A percentile compares a stretch with the other conserved stretches of the same genome.
phyloP scores from a whole-genome alignment of 495 filamentous ascomycete genomes.

The Podospora didyma region DNA sequence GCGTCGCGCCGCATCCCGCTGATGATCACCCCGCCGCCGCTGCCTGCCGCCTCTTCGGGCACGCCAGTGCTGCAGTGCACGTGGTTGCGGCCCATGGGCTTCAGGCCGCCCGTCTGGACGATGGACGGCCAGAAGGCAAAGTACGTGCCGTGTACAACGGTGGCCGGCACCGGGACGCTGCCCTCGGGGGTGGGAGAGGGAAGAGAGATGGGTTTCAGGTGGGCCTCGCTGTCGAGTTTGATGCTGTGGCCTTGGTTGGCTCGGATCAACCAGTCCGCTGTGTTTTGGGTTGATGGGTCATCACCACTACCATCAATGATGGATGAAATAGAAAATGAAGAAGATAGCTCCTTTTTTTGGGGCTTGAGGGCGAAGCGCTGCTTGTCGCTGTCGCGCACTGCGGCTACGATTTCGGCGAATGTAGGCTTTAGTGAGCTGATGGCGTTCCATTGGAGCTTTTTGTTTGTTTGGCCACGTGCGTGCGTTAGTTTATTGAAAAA shows the following conservation, averaged over 20 bases:
- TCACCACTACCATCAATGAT: too few relatives aligned
- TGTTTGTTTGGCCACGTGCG: too few relatives aligned
- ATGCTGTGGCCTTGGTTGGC: slow-evolving; percentile 90
- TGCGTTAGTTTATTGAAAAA: too few relatives aligned
- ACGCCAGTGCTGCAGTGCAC: slow-evolving; percentile 79
- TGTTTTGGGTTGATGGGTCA: slow-evolving; percentile 38
- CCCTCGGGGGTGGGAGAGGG: slow-evolving; percentile 23
- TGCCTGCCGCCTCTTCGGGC: slow-evolving; percentile 34
- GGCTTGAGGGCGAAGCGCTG: slow-evolving; percentile 73
- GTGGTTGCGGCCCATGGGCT: slow-evolving; percentile 76
- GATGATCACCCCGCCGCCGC: slow-evolving; percentile 49
- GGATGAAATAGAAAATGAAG: too few relatives aligned
- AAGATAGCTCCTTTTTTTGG: slow-evolving; percentile 25
- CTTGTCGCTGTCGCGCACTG: slow-evolving; percentile 78
- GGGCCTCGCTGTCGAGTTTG: slow-evolving; percentile 59
- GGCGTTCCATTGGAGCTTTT: slow-evolving; percentile 68
- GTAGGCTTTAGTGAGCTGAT: slow-evolving; percentile 66
- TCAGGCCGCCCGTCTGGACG: slow-evolving; percentile 66
- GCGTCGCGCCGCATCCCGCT: slow-evolving; percentile 82
- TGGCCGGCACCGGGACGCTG: slow-evolving; percentile 44
- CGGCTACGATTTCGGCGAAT: slow-evolving; percentile 65
- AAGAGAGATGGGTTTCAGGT: slow-evolving; percentile 62
- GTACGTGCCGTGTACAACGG: slow-evolving; percentile 85
- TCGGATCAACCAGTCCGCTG: slow-evolving; percentile 78
- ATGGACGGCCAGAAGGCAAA: slow-evolving; percentile 72